Conservation (phyloP, 1,139 yeast genomes). For the Blastobotrys indianensis region DNA sequence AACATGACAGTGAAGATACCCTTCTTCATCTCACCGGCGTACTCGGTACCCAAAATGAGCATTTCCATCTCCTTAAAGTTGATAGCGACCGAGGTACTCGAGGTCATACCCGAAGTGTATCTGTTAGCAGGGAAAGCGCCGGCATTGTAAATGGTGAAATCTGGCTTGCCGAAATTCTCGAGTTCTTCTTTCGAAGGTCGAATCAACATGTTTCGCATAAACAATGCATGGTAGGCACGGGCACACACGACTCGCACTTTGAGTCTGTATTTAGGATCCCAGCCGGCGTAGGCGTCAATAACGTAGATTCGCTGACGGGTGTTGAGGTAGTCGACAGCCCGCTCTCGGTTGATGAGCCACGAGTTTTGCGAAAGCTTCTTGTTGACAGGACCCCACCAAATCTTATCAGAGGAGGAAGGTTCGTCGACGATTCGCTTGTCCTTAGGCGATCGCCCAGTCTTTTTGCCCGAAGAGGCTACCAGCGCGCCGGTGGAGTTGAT, state of each 20-base stretch:
- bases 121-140: constrained; percentile 99
- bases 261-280: constrained; percentile 98
- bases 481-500: constrained; percentile 92
- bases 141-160: constrained; percentile 96
- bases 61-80: constrained; percentile 97
- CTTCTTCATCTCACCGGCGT: constrained; percentile 99
- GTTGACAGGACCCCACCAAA: constrained; percentile 99
- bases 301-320: constrained; percentile 93
- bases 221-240: constrained; percentile 95
- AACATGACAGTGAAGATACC: constrained; percentile 99
- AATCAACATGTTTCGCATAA: constrained; percentile 97
- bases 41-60: constrained; percentile 97
- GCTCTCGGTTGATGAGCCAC: constrained; percentile 92
- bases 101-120: constrained; percentile 96
- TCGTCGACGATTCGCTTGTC: constrained; percentile 98
- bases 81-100: constrained; percentile 91
- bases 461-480: constrained; percentile 91
- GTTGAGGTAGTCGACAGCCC: constrained; percentile 95
- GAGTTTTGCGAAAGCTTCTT: constrained; percentile 91
- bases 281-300: constrained; percentile 96
- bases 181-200: constrained; percentile 91
- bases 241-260: constrained; percentile 97
- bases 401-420: constrained; percentile 69
- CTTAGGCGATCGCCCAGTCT: constrained; percentile 97
- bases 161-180: constrained; percentile 90